Base-by-base conservation (phyloP, 2,329 filamentous ascomycete genomes). In the Exophiala sideris region DNA sequence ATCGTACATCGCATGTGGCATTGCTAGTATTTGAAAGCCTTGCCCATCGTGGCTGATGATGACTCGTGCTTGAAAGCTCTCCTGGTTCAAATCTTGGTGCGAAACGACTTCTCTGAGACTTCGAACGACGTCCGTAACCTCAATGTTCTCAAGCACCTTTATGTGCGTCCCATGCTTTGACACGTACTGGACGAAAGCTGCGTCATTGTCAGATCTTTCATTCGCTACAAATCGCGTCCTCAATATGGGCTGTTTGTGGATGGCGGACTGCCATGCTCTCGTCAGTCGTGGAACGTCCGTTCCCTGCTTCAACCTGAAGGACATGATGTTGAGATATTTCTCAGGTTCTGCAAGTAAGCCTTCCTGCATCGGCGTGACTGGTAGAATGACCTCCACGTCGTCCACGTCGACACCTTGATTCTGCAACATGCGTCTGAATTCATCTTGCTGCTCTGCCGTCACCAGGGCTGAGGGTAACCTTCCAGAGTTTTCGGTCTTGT, bases 1-100 rank as follows among this genome's bases (percentile, higher is more conserved):
- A 66, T 96, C 91, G 61, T 96, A 96, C 16, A 96, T 76, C 1
- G 91, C 89, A 70, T 96, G 91, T 0, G 91, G 81, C 36, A 96
- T 84, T 0, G 89, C 91, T 1, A 96, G 67, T 3, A 82, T 54
- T n/a, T 83, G 63, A 52, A 78, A 79, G 2, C 50, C 66, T 12
- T 70, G 66, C 5, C 57, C 47, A 0, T 64, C 51, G 16, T 70
- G 65, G 21, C 48, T 34, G 12, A 67, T 58, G 16, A 76, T 61
- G 3, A 76, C 47, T 2, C 68, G 70, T 11, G 82, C 50, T 12
- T 69, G 33, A 5, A 50, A 48, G 9, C 16, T 35, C 12, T 48
- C 49, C 2, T 29, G 16, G 12, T 42, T 32, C 11, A 58, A 34
- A 11, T 40, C 47, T 39, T 35, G 34, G 10, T 46, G 29, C 18